Base-by-base conservation (phyloP, 2,329 filamentous ascomycete species). In the Apiospora hydei region DNA sequence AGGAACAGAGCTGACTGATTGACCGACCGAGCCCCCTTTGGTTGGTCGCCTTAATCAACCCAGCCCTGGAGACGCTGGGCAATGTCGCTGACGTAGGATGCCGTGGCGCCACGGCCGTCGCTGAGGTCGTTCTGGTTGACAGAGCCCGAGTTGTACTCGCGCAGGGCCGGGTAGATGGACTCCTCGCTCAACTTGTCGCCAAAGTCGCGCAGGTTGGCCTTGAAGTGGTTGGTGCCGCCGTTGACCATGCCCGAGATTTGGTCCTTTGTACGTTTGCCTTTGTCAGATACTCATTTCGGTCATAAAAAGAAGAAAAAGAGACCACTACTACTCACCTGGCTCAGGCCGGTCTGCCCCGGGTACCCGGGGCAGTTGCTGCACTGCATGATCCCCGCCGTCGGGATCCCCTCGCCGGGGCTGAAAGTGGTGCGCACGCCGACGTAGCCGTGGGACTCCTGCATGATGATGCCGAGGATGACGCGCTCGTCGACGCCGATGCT, bases 371-470 rank as follows among this genome's bases (percentile, higher is more conserved):
- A 80, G 46, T 79, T 81, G 44, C 77, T 77, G 67, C 79, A 79
- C 76, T 84, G 82, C 83, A 84, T 84, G 51, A 84, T 76, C n/a
- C 83, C 82, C 21, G 80, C 82, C 3, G 81, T 82, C 51, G 43
- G 38, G 70, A 80, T 78, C 21, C 77, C 77, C 70, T 83, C 81
- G 24, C 66, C 66, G 13, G 70, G 72, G 75, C 82, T 80, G 64
- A n/a, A 73, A 46, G 82, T 82, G 24, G 81, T 83, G 3, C 46
- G 64, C 18, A 82, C 82, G 16, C 81, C 81, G 41, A 84, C 82
- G 72, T 83, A 78, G 43, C 82, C 83, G 69, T 77, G 79, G 73
- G 79, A 82, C 77, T 84, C 83, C 76, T 84, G 81, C 81, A 84
- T 84, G 73, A 84, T 83, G 73, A 84, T 82, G 69, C 76, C 78